phyloP scores from a whole-genome alignment of 1,284 basidiomycete species.

The Malassezia vespertilionis region DNA sequence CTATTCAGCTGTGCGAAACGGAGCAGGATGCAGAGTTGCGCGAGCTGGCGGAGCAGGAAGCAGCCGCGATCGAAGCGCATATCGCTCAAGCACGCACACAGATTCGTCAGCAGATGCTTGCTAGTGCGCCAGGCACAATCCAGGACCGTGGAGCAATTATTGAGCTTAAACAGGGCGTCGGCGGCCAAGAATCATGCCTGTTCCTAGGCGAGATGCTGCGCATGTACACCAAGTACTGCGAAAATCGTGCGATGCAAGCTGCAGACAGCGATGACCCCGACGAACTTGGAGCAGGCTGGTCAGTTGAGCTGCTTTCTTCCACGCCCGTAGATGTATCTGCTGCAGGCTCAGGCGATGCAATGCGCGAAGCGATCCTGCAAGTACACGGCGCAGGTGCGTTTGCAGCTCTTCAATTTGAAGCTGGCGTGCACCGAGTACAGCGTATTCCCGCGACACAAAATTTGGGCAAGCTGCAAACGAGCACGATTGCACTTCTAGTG shows the following conservation, averaged over 20 bases:
- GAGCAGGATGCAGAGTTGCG: conserved; percentile 61
- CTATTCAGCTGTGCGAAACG: conserved; percentile 18
- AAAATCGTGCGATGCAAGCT: conserved; percentile 22
- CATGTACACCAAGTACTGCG: conserved; percentile 63
- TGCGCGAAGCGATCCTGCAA: conserved; percentile 74
- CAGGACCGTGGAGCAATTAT: conserved; percentile 62
- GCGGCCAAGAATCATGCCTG: conserved; percentile 74
- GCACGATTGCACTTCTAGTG: conserved; percentile 64
- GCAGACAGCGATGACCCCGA: conserved; percentile 1
- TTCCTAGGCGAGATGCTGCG: conserved; percentile 69
- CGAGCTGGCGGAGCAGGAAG: conserved; percentile 64
- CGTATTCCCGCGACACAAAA: conserved; percentile 80
- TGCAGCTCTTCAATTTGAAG: conserved; percentile 73
- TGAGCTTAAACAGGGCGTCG: conserved; percentile 84
- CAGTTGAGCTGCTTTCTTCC: conserved; percentile 29
- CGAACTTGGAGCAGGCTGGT: conserved; percentile 49
- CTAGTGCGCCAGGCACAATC: conserved; percentile 56
- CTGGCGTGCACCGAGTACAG: conserved; percentile 90
- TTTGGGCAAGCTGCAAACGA: conserved; percentile 78
- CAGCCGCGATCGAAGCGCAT: conserved; percentile 52
- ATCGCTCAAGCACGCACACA: conserved; percentile 53
- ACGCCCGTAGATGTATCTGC: conserved; percentile 35
- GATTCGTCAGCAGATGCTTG: conserved; percentile 64
- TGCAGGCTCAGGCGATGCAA: conserved; percentile 21
- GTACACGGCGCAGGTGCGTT: conserved; percentile 68